Evolutionary conservation across 108 stramenopile species (phyloP).

Genomic region (Cyclotella baltica): DNA sequence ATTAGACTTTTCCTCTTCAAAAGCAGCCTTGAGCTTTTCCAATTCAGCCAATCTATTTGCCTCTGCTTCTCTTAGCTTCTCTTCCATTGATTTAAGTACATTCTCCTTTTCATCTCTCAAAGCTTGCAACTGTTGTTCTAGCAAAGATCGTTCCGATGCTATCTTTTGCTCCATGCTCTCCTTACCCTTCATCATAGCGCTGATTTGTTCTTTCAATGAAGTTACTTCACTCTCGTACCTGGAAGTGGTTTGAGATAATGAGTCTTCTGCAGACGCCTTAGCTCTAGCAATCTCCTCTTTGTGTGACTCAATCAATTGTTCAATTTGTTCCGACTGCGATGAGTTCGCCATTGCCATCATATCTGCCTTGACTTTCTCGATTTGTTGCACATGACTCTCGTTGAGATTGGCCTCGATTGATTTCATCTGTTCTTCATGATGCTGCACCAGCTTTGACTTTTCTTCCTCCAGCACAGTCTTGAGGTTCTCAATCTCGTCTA

Average conservation of each 20-base stretch:
- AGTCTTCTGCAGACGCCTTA: neutral
- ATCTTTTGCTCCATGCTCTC: neutral
- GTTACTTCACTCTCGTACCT: constrained; percentile 22
- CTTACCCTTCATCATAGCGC: constrained; percentile 13
- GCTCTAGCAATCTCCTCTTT: constrained; percentile 21
- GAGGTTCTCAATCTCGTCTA: constrained; percentile 7
- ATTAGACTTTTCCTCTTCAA: too few relatives aligned
- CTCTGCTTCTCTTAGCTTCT: neutral
- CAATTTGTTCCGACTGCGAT: constrained; percentile 23
- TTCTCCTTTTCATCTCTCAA: constrained; percentile 16
- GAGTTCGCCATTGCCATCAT: constrained; percentile 4
- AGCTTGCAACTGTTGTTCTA: constrained; percentile 1
- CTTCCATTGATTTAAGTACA: constrained; percentile 17
- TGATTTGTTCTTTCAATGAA: neutral
- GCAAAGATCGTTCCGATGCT: constrained; percentile 8
- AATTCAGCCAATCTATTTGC: neutral
- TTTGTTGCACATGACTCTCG: constrained; percentile 4
- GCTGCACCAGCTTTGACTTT: neutral
- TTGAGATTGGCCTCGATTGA: neutral
- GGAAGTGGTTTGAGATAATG: neutral
- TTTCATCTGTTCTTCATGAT: constrained; percentile 34
- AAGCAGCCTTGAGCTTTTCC: constrained; percentile 9
- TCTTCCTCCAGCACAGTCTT: neutral
- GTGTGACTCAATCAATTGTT: constrained; percentile 25
- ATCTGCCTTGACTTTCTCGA: too few relatives aligned